Percentiles rank a stretch among this genome's conserved stretches.
These are phyloP conservation scores for Populus hybrid DNA, from an alignment of 441 rosid species.

Conservation along the genomic window DNA sequence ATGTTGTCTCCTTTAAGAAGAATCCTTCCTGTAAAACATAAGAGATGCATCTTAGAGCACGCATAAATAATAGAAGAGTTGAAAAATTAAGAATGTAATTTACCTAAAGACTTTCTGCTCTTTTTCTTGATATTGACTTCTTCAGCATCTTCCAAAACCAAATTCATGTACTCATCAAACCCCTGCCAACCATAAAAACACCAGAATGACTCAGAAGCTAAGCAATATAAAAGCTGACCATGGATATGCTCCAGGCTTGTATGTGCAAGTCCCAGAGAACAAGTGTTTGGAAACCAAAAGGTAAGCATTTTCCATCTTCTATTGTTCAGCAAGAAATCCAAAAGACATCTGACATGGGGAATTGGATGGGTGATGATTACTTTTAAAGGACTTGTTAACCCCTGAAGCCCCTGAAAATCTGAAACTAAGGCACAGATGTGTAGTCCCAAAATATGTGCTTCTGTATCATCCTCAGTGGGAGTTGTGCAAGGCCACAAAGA, in stretches of 20 bases:
- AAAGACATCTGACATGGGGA: not conserved
- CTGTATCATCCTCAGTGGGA: too few relatives aligned
- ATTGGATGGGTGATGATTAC: too few relatives aligned
- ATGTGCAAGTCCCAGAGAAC: not conserved
- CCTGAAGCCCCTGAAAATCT: too few relatives aligned
- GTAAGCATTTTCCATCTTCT: not conserved
- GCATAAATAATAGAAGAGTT: not conserved
- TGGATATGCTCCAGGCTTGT: not conserved
- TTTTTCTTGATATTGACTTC: conserved; percentile 84
- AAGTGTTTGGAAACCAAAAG: not conserved
- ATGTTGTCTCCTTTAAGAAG: conserved; percentile 89
- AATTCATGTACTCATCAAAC: conserved; percentile 92
- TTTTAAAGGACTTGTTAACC: too few relatives aligned
- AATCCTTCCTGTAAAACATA: conserved; percentile 65
- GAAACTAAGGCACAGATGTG: too few relatives aligned
- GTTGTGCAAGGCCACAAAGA: too few relatives aligned
- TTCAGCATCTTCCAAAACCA: conserved; percentile 90
- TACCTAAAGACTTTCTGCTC: conserved; percentile 74
- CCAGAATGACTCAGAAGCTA: not conserved
- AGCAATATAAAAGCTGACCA: not conserved
- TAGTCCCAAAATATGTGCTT: too few relatives aligned
- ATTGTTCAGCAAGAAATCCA: not conserved
- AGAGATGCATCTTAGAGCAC: conserved; percentile 4
- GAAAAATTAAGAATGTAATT: conserved; percentile 2
- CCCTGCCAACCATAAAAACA: conserved; percentile 43